These are phyloP conservation scores for Fusarium keratoplasticum DNA, from an alignment of 2,329 filamentous ascomycete species.

Conservation along the genomic window DNA sequence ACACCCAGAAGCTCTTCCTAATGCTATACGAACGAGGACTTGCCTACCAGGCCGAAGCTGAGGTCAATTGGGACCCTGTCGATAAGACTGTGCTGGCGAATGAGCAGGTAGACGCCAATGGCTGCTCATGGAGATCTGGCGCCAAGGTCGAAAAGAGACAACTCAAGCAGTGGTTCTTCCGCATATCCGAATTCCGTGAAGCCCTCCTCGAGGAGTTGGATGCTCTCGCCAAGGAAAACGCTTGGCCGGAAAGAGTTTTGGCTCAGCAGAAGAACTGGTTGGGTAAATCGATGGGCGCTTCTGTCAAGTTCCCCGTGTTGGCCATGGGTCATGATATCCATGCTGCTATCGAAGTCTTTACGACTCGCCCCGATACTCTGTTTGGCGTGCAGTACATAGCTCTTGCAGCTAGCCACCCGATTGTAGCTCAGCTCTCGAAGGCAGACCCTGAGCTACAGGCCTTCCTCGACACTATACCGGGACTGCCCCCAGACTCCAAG, in stretches of 20 bases:
- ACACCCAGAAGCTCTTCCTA: constrained; percentile 88
- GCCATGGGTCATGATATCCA: constrained; percentile 54
- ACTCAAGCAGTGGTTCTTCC: constrained; percentile 91
- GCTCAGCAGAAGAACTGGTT: constrained; percentile 91
- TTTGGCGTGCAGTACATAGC: constrained; percentile 89
- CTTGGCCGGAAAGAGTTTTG: constrained; percentile 86
- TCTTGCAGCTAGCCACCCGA: constrained; percentile 77
- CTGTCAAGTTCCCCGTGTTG: constrained; percentile 76
- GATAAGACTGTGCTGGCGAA: constrained; percentile 92
- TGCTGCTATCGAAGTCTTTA: constrained; percentile 77
- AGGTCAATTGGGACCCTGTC: constrained; percentile 91
- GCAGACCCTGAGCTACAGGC: constrained; percentile 70
- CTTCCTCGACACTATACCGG: constrained; percentile 74
- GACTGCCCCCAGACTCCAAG: constrained; percentile 66
- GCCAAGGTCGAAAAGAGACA: constrained; percentile 83
- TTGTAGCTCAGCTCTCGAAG: constrained; percentile 72
- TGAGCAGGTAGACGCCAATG: constrained; percentile 90
- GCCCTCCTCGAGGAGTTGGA: constrained; percentile 78
- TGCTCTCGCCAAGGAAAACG: constrained; percentile 68
- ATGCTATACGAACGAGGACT: constrained; percentile 79
- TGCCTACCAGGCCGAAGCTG: constrained; percentile 84
- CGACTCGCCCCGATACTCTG: constrained; percentile 87
- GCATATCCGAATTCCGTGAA: constrained; percentile 83
- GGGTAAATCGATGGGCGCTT: constrained; percentile 79
- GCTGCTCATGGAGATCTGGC: constrained; percentile 87